phyloP scores from a whole-genome alignment of 2,329 filamentous ascomycete species.

The Stylonectria norvegica region DNA sequence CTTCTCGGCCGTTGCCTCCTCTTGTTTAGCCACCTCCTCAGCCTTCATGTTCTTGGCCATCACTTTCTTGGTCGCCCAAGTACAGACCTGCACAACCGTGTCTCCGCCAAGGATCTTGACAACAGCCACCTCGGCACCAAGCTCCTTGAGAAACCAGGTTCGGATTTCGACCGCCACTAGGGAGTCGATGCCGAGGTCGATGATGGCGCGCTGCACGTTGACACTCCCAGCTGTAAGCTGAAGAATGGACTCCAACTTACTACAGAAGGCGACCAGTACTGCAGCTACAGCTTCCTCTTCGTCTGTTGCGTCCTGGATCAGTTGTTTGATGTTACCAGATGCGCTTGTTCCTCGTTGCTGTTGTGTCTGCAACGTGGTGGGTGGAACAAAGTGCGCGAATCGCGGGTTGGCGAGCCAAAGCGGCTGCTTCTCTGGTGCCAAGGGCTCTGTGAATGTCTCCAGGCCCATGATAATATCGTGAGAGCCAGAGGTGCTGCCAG shows the following conservation, averaged over 20 bases:
- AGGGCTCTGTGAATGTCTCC: conserved; percentile 8
- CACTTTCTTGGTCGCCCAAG: conserved; percentile 10
- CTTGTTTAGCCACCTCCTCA: conserved; percentile 1
- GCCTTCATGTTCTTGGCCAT: conserved; percentile 8
- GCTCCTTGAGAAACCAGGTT: conserved; percentile 45
- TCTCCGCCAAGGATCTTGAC: conserved; percentile 36
- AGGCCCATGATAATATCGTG: conserved; percentile 15
- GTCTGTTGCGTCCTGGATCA: conserved; percentile 7
- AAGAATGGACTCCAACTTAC: conserved; percentile 18
- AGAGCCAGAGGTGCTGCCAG: conserved; percentile 1
- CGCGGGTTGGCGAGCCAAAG: conserved; percentile 10
- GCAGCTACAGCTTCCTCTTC: conserved; percentile 8
- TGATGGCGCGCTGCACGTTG: conserved; percentile 8
- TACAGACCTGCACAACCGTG: conserved; percentile 8
- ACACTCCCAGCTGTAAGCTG: conserved; percentile 10
- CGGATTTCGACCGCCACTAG: conserved; percentile 37
- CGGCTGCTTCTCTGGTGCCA: conserved; percentile 6
- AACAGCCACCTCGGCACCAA: conserved; percentile 43
- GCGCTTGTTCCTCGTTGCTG: conserved; percentile 1
- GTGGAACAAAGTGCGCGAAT: conserved; percentile 9
- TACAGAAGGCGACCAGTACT: conserved; percentile 9
- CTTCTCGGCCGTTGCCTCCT: conserved; percentile 4
- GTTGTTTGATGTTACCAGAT: conserved; percentile 2
- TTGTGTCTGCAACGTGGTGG: conserved; percentile 4
- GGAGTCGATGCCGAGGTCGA: conserved; percentile 30